phyloP scores from a whole-genome alignment of 2,329 filamentous ascomycete species.

The Curvularia lunata region DNA sequence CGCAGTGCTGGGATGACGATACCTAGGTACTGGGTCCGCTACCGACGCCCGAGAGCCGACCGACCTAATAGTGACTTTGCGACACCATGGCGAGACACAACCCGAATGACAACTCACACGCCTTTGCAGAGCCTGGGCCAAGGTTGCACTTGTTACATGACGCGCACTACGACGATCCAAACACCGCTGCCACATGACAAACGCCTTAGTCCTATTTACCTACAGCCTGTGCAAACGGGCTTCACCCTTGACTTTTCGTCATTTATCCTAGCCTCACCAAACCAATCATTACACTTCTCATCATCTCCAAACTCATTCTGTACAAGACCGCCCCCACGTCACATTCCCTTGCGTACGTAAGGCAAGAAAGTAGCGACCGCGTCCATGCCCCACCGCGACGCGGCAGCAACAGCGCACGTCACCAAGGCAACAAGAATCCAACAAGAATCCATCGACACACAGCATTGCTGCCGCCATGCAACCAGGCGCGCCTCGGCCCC shows the following conservation, averaged over 20 bases:
- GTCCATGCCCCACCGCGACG: slow-evolving; percentile 14
- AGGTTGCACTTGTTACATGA: slow-evolving; percentile 7
- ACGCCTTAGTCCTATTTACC: not conserved
- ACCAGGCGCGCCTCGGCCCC: slow-evolving; percentile 13
- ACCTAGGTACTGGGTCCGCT: not conserved
- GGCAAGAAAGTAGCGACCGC: slow-evolving; percentile 6
- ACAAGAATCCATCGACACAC: slow-evolving; percentile 8
- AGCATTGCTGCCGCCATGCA: slow-evolving; percentile 21
- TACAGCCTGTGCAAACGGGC: slow-evolving; percentile 7
- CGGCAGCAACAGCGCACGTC: not conserved
- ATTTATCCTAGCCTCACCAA: not conserved
- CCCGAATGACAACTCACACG: not conserved
- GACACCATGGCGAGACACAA: slow-evolving; percentile 12
- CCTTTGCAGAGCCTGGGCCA: not conserved
- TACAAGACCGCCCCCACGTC: not conserved
- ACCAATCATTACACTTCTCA: not conserved
- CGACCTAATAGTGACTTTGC: not conserved
- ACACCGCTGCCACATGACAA: slow-evolving; percentile 1
- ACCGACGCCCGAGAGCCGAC: not conserved
- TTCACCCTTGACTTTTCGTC: not conserved
- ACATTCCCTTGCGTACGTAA: not conserved
- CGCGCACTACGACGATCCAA: not conserved
- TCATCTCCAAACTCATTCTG: not conserved
- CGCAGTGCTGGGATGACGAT: not conserved
- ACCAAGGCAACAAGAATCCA: slow-evolving; percentile 2